Evolutionary conservation across 2,329 filamentous ascomycete genomes (phyloP).

Genomic region (Chalara sp.): DNA sequence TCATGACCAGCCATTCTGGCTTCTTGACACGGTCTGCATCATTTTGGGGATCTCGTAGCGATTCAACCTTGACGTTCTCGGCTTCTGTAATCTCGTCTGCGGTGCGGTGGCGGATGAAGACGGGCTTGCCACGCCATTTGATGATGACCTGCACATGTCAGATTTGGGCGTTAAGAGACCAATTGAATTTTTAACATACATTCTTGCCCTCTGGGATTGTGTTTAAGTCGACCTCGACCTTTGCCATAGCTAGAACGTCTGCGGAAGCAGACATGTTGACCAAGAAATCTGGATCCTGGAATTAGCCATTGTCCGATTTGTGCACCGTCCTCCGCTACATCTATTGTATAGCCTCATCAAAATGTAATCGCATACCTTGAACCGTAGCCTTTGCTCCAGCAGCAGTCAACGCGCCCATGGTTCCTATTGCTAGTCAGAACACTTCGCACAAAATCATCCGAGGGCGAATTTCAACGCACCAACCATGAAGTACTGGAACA

Average conservation of each 20-base stretch:
- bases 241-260: slow-evolving; percentile 97
- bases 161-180: neutral
- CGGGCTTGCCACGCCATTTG: slow-evolving; percentile 99
- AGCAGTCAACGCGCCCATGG: slow-evolving; percentile 85
- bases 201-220: slow-evolving; percentile 99
- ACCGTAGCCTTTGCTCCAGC: slow-evolving; percentile 97
- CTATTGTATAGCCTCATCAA: neutral
- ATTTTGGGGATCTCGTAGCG: slow-evolving; percentile 83
- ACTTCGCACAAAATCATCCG: neutral
- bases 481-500: slow-evolving; percentile 98
- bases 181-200: slow-evolving; percentile 45
- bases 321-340: neutral
- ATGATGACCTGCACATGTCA: slow-evolving; percentile 69
- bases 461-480: slow-evolving; percentile 63
- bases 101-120: slow-evolving; percentile 99
- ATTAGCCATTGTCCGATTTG: neutral
- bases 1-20: slow-evolving; percentile 98
- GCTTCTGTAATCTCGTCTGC: slow-evolving; percentile 89
- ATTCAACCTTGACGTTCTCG: slow-evolving; percentile 75
- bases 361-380: slow-evolving; percentile 64
- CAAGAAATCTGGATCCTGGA: slow-evolving; percentile 73
- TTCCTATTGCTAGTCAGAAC: slow-evolving; percentile 42
- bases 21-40: slow-evolving; percentile 95
- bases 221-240: slow-evolving; percentile 93
- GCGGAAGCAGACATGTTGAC: slow-evolving; percentile 99